A percentile compares a stretch with the other conserved stretches of the same genome.
Evolutionary conservation across 495 filamentous ascomycete species (phyloP).

Genomic region (Penicillium samsonianum): DNA sequence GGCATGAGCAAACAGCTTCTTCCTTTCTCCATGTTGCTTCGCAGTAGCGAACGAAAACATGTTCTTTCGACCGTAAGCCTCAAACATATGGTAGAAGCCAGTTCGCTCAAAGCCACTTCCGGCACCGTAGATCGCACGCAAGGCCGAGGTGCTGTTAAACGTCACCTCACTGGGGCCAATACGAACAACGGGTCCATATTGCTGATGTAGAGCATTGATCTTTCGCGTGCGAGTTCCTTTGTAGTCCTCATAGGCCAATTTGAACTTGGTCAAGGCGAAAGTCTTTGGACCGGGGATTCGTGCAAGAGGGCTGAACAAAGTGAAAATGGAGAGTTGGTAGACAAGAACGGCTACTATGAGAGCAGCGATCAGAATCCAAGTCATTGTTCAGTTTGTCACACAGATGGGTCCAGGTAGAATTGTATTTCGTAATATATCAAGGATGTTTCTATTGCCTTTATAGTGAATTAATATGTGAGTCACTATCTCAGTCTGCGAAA

Average conservation of each 20-base stretch:
- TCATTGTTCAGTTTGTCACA: background rate
- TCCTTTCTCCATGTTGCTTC: conserved; percentile 37
- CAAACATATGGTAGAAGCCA: conserved; percentile 46
- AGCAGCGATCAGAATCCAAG: background rate
- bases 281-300: conserved; percentile 31
- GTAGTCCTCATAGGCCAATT: conserved; percentile 34
- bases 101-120: conserved; percentile 41
- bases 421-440: background rate
- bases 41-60: conserved; percentile 37
- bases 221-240: conserved; percentile 32
- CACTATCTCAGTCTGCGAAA: background rate
- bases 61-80: conserved; percentile 37
- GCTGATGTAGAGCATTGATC: conserved; percentile 33
- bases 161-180: conserved; percentile 45
- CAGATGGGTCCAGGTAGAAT: background rate
- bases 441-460: background rate
- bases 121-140: conserved; percentile 43
- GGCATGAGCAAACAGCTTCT: conserved; percentile 41
- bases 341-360: background rate
- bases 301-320: conserved; percentile 3
- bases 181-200: conserved; percentile 42
- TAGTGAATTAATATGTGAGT: background rate
- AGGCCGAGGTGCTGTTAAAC: conserved; percentile 31
- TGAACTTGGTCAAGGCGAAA: conserved; percentile 29
- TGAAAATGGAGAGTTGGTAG: background rate